These are phyloP conservation scores for Yarrowia sp. DNA, from an alignment of 805 yeast species.

Conservation along the genomic window DNA sequence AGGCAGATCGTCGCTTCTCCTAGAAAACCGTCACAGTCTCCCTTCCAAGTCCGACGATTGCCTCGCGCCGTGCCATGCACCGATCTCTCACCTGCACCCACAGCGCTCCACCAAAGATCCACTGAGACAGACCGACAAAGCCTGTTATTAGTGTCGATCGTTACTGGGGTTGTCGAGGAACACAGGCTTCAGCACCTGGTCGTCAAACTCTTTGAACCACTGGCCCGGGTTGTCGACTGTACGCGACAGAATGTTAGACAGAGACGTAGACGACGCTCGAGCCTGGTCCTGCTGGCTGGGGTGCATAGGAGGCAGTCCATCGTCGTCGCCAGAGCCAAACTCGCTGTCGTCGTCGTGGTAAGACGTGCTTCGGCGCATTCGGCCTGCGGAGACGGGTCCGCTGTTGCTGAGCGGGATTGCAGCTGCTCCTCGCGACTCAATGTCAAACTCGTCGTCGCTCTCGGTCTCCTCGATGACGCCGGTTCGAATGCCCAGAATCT, in stretches of 20 bases:
- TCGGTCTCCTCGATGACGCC: conserved; percentile 83
- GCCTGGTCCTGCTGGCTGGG: conserved; percentile 29
- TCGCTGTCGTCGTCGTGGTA: conserved; percentile 38
- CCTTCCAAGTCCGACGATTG: no score
- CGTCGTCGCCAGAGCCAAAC: conserved; percentile 37
- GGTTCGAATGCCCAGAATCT: conserved; percentile 85
- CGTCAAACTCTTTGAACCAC: conserved; percentile 94
- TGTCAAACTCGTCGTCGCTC: conserved; percentile 93
- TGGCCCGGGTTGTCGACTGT: conserved; percentile 68
- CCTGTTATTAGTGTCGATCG: conserved; percentile 8
- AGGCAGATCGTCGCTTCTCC: no score
- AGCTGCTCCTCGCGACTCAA: conserved; percentile 48
- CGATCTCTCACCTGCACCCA: not conserved
- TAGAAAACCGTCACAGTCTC: no score
- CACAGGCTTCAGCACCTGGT: conserved; percentile 89
- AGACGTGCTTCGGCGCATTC: conserved; percentile 29
- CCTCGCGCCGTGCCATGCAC: not conserved
- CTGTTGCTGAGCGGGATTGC: conserved; percentile 6
- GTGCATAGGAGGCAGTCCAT: conserved; percentile 41
- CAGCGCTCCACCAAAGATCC: not conserved
- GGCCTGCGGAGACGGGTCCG: not conserved
- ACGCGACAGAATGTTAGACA: conserved; percentile 33
- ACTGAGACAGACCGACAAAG: not conserved
- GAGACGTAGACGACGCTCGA: conserved; percentile 29
- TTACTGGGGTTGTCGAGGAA: conserved; percentile 54